Evolutionary conservation across 768 basidiomycete genomes (phyloP), one percentile per base, ranked within the genome.

Genomic region (Pisolithus sp.): DNA sequence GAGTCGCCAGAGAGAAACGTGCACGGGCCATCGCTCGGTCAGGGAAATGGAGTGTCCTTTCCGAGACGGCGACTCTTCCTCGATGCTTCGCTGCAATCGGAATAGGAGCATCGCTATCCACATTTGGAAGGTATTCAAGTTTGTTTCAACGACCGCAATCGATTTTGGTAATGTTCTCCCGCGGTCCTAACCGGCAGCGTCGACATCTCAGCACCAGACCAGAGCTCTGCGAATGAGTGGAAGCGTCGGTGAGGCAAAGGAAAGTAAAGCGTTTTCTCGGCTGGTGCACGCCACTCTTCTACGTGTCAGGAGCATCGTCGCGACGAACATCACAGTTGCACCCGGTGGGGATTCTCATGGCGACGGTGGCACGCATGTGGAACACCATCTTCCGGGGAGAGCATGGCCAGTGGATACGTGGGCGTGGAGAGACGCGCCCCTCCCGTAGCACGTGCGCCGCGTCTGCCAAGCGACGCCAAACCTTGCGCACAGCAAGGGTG

Each of bases 111-210:
- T 52, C 39, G 5, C 18, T 53, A 12, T 10, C 65, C 48, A 67
- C 50, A 69, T 62, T 15, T 54, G 53, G 66, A 36, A 67, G 23
- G 56, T 58, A 40, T 56, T 53, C 60, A 60, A 62, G 64, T 68
- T 64, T 51, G 38, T 57, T 62, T 62, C 10, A 46, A 54, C 26
- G 56, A 5, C 62, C 52, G 58, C 50, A 15, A 13, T 34, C 34
- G 34, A 15, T 34, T 34, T 15, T 5, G 34, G 5, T 2, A 45
- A 48, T 5, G n/a, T 42, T 31, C 45, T 45, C 43, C 43, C 26
- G 43, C 43, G 26, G 43, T 13, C 34, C 30, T 31, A 10, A 2
- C 7, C 30, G 10, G 31, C n/a, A n/a, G 26, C 26, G 26, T 26
- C 26, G 26, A 7, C 7, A 26, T 20, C 13, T n/a, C 43, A 45